Evolutionary conservation across 495 filamentous ascomycete genomes (phyloP), one percentile per base, ranked within the genome.

Genomic region (Venustampulla echinocandica): DNA sequence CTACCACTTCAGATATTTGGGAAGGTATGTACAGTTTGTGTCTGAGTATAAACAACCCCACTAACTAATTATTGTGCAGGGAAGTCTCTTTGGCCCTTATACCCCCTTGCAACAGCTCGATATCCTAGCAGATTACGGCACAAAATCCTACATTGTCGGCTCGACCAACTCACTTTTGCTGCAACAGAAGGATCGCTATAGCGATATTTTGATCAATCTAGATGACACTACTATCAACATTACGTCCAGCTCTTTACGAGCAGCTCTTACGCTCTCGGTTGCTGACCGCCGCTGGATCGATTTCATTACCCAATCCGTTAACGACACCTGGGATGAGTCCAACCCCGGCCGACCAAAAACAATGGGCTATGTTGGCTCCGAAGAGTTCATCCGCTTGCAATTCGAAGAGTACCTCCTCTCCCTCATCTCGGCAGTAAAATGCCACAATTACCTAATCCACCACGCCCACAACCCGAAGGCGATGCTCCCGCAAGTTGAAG

Each of bases 381-480:
- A 98, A 68, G 93, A 97, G 60, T 97, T 96, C 61, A 97, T 98
- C 57, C 79, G 92, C 15, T 77, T 97, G 5, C 92, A 98, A 56
- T 98, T 98, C 49, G 92, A 98, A 68, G 93, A 97, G 61, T 98
- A 98, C 57, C 72, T 97, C 14, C 72, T 97, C 5, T 88, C 90
- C 1, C 73, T 98, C 44, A 76, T 96, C 35, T 85, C 93, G 0
- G 76, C 84, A 5, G 82, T 87, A 53, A 95, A 96, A 58, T 96
- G 94, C 61, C 88, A 85, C 57, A 76, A 82, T 50, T 86, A 90
- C 56, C 73, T 95, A 33, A 64, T 68, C 48, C 66, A 72, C 32
- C 69, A 85, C 58, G 67, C 70, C 17, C 64, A 76, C 38, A 79
- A 81, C 49, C 73, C 74, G 4, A 77, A 68, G 37, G 65, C 75